Conservation (phyloP, 495 filamentous ascomycete genomes). For the Podospora pseudocomata region DNA sequence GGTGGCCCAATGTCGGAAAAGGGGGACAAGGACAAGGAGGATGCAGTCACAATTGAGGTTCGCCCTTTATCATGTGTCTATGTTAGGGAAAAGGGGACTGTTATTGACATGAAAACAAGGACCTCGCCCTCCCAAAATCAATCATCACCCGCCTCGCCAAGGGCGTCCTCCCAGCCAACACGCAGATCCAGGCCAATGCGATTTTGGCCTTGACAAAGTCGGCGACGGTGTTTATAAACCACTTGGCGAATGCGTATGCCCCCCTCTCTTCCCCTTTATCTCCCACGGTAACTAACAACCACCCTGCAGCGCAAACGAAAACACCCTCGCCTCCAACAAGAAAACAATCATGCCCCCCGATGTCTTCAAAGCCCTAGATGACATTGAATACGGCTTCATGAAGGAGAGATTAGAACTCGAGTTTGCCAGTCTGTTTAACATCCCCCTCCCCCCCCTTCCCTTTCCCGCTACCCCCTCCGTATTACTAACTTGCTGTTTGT, state of each 20-base stretch:
- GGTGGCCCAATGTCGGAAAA: neutral
- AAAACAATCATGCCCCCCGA: slow-evolving; percentile 84
- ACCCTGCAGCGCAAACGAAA: slow-evolving; percentile 68
- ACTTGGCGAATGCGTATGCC: slow-evolving; percentile 75
- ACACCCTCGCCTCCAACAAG: slow-evolving; percentile 59
- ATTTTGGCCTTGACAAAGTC: slow-evolving; percentile 87
- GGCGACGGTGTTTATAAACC: slow-evolving; percentile 91
- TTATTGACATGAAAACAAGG: slow-evolving; percentile 48
- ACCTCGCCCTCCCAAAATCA: slow-evolving; percentile 88
- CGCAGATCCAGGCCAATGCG: slow-evolving; percentile 90
- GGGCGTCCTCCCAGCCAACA: slow-evolving; percentile 93
- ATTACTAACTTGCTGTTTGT: neutral
- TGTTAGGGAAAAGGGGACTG: neutral
- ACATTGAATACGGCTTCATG: slow-evolving; percentile 81
- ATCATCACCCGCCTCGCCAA: slow-evolving; percentile 91
- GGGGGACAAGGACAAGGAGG: slow-evolving; percentile 22
- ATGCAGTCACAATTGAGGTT: slow-evolving; percentile 41
- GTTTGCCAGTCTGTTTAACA: slow-evolving; percentile 49
- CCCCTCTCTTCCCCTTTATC: neutral
- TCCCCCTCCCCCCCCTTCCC: neutral
- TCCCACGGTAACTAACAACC: neutral
- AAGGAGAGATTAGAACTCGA: slow-evolving; percentile 59
- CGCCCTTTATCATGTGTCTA: too few relatives aligned
- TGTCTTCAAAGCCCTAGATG: slow-evolving; percentile 75
- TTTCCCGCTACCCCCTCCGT: neutral